phyloP scores from a whole-genome alignment of 805 yeast species.

The Ogataea naganishii region DNA sequence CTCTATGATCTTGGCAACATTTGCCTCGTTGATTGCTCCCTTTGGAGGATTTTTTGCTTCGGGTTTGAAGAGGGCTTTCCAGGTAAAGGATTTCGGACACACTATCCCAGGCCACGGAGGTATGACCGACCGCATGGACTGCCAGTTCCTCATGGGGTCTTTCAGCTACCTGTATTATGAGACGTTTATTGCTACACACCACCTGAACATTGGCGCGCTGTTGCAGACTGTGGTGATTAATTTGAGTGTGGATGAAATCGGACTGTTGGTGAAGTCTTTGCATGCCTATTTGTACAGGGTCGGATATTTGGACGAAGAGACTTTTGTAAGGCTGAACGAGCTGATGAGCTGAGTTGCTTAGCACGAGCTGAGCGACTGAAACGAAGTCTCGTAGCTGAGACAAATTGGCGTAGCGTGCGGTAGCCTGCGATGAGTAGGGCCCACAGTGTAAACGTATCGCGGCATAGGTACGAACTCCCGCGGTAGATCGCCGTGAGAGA shows the following conservation, averaged over 20 bases:
- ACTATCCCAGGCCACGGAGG: constrained; percentile 99
- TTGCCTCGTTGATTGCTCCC: constrained; percentile 96
- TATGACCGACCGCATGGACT: constrained; percentile 93
- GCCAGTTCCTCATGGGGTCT: constrained; percentile 97
- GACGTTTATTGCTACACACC: constrained; percentile 73
- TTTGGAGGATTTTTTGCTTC: constrained; percentile 98
- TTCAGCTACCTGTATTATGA: constrained; percentile 89
- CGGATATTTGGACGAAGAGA: constrained; percentile 29
- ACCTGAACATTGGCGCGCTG: constrained; percentile 64
- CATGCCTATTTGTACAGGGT: constrained; percentile 41
- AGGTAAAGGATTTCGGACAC: constrained; percentile 95
- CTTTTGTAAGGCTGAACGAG: constrained; percentile 22
- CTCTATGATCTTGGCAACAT: constrained; percentile 76
- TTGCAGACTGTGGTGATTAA: constrained; percentile 70
- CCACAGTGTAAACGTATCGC: too few species aligned
- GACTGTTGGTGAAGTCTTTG: constrained; percentile 52
- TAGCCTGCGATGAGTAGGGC: too few species aligned
- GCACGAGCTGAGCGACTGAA: too few species aligned
- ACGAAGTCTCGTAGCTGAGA: too few species aligned
- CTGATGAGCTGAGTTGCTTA: constrained; percentile 6
- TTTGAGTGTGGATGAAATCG: constrained; percentile 55
- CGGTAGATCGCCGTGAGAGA: too few species aligned
- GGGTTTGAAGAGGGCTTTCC: constrained; percentile 94
- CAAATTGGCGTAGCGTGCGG: too few species aligned
- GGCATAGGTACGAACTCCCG: too few species aligned